Evolutionary conservation across 257 asterid species (phyloP).

Genomic region (Solanum pimpinellifolium): DNA sequence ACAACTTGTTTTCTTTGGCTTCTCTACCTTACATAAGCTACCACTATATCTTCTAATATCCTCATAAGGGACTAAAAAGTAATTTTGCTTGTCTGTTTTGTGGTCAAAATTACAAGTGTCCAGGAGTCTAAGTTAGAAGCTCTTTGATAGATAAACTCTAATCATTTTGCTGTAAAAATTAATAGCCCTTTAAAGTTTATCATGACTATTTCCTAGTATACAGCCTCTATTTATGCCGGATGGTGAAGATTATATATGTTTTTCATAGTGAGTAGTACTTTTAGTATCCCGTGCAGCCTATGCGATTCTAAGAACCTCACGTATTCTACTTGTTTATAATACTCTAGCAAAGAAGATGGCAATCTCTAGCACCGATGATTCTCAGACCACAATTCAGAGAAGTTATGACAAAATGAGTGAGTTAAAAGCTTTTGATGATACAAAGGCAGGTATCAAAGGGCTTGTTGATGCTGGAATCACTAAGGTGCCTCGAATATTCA

Average conservation of each 20-base stretch:
- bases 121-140: not conserved
- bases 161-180: too few species aligned
- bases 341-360: conserved; percentile 3
- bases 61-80: not conserved
- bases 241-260: conserved; percentile 3
- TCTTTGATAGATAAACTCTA: not conserved
- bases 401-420: conserved; percentile 21
- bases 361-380: not conserved
- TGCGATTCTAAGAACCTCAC: not conserved
- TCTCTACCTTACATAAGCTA: too few species aligned
- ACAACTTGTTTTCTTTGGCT: not conserved
- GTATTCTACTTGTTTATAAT: not conserved
- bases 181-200: too few species aligned
- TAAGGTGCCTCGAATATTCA: conserved; percentile 35
- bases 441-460: conserved; percentile 58
- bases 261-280: too few species aligned
- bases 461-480: conserved; percentile 36
- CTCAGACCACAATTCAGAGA: not conserved
- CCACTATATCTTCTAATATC: too few species aligned
- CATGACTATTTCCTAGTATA: too few species aligned
- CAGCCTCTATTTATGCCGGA: too few species aligned
- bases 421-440: conserved; percentile 42
- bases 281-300: not conserved
- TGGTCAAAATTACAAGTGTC: not conserved
- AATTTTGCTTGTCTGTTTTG: not conserved